Evolutionary conservation across 345 rosid genomes (phyloP).

Genomic region (Excoecaria agallocha): DNA sequence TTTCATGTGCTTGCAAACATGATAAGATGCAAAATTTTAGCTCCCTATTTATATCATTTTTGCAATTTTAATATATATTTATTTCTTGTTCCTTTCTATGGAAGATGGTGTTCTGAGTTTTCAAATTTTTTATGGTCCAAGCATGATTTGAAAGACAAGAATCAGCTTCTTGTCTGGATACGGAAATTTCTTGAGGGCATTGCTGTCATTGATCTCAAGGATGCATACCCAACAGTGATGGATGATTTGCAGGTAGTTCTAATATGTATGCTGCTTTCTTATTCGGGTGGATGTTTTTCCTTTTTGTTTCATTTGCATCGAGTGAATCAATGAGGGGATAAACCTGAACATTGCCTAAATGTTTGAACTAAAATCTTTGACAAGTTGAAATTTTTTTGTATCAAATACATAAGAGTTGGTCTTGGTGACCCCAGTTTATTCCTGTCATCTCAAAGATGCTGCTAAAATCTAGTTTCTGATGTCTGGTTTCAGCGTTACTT

Average conservation of each 20-base stretch:
- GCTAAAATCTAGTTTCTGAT: not conserved
- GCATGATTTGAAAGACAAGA: slow-evolving; percentile 70
- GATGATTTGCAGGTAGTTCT: slow-evolving; percentile 74
- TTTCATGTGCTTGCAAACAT: slow-evolving; percentile 9
- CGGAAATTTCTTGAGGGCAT: slow-evolving; percentile 65
- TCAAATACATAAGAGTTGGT: not conserved
- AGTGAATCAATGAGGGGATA: not conserved
- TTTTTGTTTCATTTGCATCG: not conserved
- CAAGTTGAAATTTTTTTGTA: not conserved
- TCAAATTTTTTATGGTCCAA: slow-evolving; percentile 44
- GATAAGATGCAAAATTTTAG: slow-evolving; percentile 8
- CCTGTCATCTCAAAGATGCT: too few species aligned
- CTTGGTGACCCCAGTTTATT: too few species aligned
- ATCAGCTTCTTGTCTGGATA: slow-evolving; percentile 55
- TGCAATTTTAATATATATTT: not conserved
- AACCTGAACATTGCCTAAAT: not conserved
- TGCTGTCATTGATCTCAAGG: slow-evolving; percentile 72
- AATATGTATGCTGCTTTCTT: not conserved
- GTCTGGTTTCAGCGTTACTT: not conserved
- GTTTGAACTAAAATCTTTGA: not conserved
- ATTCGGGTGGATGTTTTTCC: not conserved
- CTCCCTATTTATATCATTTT: slow-evolving; percentile 6
- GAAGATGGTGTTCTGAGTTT: slow-evolving; percentile 19
- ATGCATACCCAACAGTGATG: slow-evolving; percentile 73
- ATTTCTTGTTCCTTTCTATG: not conserved